These are phyloP conservation scores for grape (Vitis vinifera) DNA, from an alignment of 164 flowering plant genomes.

Conservation along the genomic window ASM3070453v1 NC_081815.1:455501-456000, in stretches of 20 bases:
- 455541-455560: conserved; percentile 1
- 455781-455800: not conserved
- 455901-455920: not conserved
- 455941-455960: not conserved
- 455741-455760: not conserved
- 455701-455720: too few relatives aligned
- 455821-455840: not conserved
- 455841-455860: not conserved
- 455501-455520: conserved; percentile 62
- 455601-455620: not conserved
- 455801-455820: not conserved
- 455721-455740: not conserved
- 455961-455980: not conserved
- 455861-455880: too few relatives aligned
- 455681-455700: too few relatives aligned
- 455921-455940: not conserved
- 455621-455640: not conserved
- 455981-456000: not conserved
- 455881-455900: not conserved
- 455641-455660: not conserved
- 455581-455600: not conserved
- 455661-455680: too few relatives aligned
- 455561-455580: not conserved
- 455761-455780: too few relatives aligned
- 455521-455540: conserved; percentile 56